Evolutionary conservation across 2,329 filamentous ascomycete species (phyloP).

Genomic region (Colletotrichum sp.): DNA sequence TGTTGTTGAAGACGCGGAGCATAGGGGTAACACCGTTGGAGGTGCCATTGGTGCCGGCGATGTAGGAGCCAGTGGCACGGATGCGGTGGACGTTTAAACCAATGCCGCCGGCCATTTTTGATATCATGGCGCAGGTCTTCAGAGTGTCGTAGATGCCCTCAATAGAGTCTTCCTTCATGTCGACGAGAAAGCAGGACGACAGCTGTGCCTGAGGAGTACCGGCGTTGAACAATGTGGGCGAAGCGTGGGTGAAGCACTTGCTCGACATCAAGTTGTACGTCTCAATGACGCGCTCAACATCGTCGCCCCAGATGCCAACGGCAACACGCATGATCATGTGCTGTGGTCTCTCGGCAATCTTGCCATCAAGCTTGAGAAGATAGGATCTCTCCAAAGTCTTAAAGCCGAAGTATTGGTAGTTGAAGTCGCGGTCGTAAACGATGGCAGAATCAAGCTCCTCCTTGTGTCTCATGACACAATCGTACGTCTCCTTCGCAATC

Average conservation of each 20-base stretch:
- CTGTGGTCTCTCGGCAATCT: constrained; percentile 96
- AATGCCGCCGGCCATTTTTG: constrained; percentile 98
- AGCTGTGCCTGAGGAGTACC: constrained; percentile 94
- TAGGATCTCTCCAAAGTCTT: constrained; percentile 99
- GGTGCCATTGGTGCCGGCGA: constrained; percentile 96
- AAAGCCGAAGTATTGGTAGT: constrained; percentile 99
- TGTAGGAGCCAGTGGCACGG: constrained; percentile 96
- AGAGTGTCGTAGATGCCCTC: constrained; percentile 99
- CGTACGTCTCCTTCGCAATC: constrained; percentile 91
- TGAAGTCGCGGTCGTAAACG: constrained; percentile 99
- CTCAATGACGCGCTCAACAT: constrained; percentile 94
- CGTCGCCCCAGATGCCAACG: constrained; percentile 93
- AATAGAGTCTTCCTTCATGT: constrained; percentile 99
- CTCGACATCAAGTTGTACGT: constrained; percentile 99
- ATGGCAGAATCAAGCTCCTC: constrained; percentile 98
- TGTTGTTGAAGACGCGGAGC: constrained; percentile 99
- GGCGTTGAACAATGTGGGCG: constrained; percentile 96
- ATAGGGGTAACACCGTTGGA: constrained; percentile 98
- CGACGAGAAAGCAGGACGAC: constrained; percentile 97
- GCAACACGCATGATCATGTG: constrained; percentile 99
- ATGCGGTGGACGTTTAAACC: constrained; percentile 97
- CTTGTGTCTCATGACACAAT: constrained; percentile 93
- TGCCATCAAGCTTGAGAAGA: constrained; percentile 91
- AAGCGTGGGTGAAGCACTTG: constrained; percentile 98
- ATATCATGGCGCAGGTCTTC: constrained; percentile 99